A percentile compares a stretch with the other conserved stretches of the same genome.
Conservation (phyloP, 1,284 basidiomycete genomes). For the Somion occarium region DNA sequence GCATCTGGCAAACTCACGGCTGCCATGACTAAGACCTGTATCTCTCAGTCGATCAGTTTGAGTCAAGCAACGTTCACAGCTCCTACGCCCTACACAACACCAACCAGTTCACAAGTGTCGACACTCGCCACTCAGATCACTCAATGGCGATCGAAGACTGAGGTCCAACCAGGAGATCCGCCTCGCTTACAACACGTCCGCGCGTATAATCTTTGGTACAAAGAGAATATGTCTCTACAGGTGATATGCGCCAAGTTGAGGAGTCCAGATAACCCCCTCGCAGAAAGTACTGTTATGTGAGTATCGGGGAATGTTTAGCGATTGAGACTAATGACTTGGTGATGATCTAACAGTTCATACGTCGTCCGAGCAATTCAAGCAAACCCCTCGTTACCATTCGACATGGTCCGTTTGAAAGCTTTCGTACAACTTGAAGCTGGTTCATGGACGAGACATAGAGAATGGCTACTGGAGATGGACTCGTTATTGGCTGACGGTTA, state of each 20-base stretch:
- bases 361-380: slow-evolving; percentile 39
- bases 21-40: not conserved
- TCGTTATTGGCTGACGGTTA: not conserved
- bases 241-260: slow-evolving; percentile 44
- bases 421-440: slow-evolving; percentile 36
- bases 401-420: slow-evolving; percentile 29
- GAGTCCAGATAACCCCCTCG: slow-evolving; percentile 39
- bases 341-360: slow-evolving; percentile 37
- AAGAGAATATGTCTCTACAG: slow-evolving; percentile 35
- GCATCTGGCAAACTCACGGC: slow-evolving; percentile 1
- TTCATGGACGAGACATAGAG: slow-evolving; percentile 37
- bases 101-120: not conserved
- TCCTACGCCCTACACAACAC: not conserved
- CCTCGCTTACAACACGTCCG: slow-evolving; percentile 40
- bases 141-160: not conserved
- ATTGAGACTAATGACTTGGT: slow-evolving; percentile 3
- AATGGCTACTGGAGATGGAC: slow-evolving; percentile 29
- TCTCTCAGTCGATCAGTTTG: not conserved
- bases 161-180: not conserved
- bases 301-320: slow-evolving; percentile 16
- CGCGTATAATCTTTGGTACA: slow-evolving; percentile 56
- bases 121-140: not conserved
- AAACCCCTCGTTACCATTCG: slow-evolving; percentile 35
- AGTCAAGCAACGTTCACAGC: not conserved
- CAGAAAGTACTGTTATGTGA: slow-evolving; percentile 53